Conservation (phyloP, 352 stramenopile genomes). For the Pythium rhizo-oryzae region DNA sequence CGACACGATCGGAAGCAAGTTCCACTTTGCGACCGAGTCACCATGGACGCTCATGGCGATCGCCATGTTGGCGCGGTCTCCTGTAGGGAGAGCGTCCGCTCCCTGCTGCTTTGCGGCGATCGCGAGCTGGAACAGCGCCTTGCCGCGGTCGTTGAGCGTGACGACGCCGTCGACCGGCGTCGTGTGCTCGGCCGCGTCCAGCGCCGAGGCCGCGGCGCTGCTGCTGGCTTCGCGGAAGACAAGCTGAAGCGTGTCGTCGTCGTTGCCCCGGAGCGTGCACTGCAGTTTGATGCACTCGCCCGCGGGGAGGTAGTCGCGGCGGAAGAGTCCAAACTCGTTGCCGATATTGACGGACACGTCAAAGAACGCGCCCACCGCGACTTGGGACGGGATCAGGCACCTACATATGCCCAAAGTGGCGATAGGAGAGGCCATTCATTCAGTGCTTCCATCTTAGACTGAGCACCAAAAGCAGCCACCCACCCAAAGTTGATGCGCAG, state of each 20-base stretch:
- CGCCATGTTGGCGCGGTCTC: slow-evolving; percentile 28
- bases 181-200: slow-evolving; percentile 6
- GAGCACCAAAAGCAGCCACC: too few relatives aligned
- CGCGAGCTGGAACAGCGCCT: slow-evolving; percentile 52
- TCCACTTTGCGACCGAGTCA: slow-evolving; percentile 42
- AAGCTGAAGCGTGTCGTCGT: slow-evolving; percentile 34
- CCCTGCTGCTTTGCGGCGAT: slow-evolving; percentile 24
- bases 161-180: slow-evolving; percentile 35
- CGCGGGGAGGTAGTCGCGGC: slow-evolving; percentile 47
- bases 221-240: slow-evolving; percentile 18
- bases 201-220: slow-evolving; percentile 24
- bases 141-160: slow-evolving; percentile 62
- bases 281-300: slow-evolving; percentile 54
- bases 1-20: slow-evolving; percentile 68
- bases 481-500: slow-evolving; percentile 82
- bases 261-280: slow-evolving; percentile 47
- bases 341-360: slow-evolving; percentile 74
- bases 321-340: slow-evolving; percentile 85
- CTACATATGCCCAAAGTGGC: slow-evolving; percentile 25
- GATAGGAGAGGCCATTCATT: slow-evolving; percentile 8
- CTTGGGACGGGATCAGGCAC: slow-evolving; percentile 57
- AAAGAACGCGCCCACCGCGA: slow-evolving; percentile 55
- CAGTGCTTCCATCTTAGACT: too few relatives aligned
- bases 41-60: slow-evolving; percentile 45
- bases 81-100: neutral